A percentile compares a stretch with the other conserved stretches of the same genome.
phyloP scores from a whole-genome alignment of 1,284 basidiomycete species.

The Moesziomyces sp. region DNA sequence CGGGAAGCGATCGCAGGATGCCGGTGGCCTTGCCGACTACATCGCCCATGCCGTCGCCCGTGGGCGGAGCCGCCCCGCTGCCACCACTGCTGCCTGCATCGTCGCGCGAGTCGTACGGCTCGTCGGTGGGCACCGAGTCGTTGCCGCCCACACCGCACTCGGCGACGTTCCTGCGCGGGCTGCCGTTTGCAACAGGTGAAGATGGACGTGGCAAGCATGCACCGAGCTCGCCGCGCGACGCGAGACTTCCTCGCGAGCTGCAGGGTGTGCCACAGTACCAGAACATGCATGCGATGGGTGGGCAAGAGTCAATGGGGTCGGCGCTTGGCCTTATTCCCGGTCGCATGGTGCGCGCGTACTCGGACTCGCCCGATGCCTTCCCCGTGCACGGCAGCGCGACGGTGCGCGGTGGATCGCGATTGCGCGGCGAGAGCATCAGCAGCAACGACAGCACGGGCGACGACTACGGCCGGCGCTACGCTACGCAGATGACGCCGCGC shows the following conservation, averaged over 20 bases:
- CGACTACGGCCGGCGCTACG: not conserved
- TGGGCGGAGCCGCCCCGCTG: constrained; percentile 14
- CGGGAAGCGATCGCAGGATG: constrained; percentile 12
- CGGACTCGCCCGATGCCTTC: constrained; percentile 14
- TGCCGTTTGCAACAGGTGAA: constrained; percentile 5
- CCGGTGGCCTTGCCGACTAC: constrained; percentile 10
- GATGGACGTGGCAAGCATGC: constrained; percentile 13
- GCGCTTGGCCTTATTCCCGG: constrained; percentile 37
- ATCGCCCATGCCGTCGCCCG: constrained; percentile 27
- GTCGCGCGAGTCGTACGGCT: constrained; percentile 40
- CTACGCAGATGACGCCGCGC: constrained; percentile 20
- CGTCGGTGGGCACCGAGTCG: constrained; percentile 29
- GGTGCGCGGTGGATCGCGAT: constrained; percentile 9
- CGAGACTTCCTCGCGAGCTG: constrained; percentile 9
- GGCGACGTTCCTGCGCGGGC: constrained; percentile 29
- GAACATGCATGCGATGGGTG: not conserved
- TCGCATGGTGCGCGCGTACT: constrained; percentile 35
- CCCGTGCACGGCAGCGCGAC: not conserved
- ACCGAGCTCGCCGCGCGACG: constrained; percentile 16
- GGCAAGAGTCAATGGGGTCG: constrained; percentile 7
- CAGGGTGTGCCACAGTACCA: constrained; percentile 2
- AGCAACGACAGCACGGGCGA: constrained; percentile 14
- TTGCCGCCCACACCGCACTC: constrained; percentile 41
- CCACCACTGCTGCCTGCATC: constrained; percentile 25
- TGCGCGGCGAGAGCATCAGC: constrained; percentile 31